Evolutionary conservation across 495 filamentous ascomycete species (phyloP).

Genomic region (Cladorrhinum samala): DNA sequence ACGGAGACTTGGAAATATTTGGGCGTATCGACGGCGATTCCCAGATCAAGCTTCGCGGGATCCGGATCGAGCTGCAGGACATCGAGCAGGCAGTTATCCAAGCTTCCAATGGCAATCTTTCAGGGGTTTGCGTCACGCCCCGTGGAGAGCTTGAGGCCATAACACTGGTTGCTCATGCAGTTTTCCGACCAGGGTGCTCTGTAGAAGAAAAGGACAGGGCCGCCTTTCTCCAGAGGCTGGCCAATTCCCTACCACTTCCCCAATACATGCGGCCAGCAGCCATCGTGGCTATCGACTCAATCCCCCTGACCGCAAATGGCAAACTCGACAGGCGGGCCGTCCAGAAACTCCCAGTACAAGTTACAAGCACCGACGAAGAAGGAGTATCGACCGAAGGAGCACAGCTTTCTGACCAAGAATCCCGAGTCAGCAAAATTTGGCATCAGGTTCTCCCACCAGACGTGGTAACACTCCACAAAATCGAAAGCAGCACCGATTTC

Average conservation of each 20-base stretch:
- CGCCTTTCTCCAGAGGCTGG: too few species aligned
- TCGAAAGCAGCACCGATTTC: slow-evolving; percentile 31
- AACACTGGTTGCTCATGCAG: neutral
- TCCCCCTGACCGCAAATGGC: slow-evolving; percentile 15
- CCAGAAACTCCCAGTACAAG: too few species aligned
- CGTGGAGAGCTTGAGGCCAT: slow-evolving; percentile 16
- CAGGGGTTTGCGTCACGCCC: slow-evolving; percentile 32
- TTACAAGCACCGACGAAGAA: too few species aligned
- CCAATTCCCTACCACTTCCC: slow-evolving; percentile 13
- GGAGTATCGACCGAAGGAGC: too few species aligned
- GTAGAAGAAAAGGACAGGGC: too few species aligned
- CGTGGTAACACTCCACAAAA: too few species aligned
- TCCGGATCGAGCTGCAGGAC: slow-evolving; percentile 48
- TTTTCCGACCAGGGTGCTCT: too few species aligned
- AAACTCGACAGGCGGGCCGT: slow-evolving; percentile 12
- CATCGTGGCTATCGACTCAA: slow-evolving; percentile 4
- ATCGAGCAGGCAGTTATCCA: slow-evolving; percentile 36
- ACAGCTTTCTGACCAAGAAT: too few species aligned
- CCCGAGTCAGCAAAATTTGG: too few species aligned
- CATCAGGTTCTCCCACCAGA: too few species aligned
- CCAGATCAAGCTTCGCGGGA: slow-evolving; percentile 47
- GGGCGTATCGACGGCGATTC: slow-evolving; percentile 33
- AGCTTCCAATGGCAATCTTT: slow-evolving; percentile 19
- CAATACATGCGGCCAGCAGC: slow-evolving; percentile 22
- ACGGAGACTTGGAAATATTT: slow-evolving; percentile 34